Conservation (phyloP, 2,329 filamentous ascomycete genomes). For the Fusarium phyllophilum region DNA sequence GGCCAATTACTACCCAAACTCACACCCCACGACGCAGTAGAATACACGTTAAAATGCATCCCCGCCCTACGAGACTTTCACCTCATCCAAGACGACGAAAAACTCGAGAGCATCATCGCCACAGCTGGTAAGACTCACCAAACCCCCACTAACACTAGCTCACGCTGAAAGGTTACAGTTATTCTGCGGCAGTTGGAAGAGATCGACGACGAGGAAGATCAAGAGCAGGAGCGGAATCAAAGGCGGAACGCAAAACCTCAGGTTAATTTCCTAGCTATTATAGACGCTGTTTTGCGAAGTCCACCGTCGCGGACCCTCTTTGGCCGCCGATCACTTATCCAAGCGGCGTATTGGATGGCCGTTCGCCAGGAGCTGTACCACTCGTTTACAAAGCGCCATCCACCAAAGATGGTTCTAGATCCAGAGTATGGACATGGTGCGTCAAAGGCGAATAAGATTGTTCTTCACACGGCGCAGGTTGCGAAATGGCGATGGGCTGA, state of each 20-base stretch:
- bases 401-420: constrained; percentile 51
- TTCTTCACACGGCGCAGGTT: constrained; percentile 54
- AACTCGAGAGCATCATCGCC: constrained; percentile 53
- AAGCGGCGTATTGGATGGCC: constrained; percentile 56
- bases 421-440: constrained; percentile 49
- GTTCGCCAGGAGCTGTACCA: constrained; percentile 55
- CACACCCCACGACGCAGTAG: constrained; percentile 51
- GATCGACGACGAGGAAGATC: constrained; percentile 53
- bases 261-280: constrained; percentile 55
- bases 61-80: constrained; percentile 53
- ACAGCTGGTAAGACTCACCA: constrained; percentile 39
- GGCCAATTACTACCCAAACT: constrained; percentile 51
- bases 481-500: constrained; percentile 55
- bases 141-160: no score
- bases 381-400: constrained; percentile 52
- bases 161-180: constrained; percentile 36
- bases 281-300: constrained; percentile 52
- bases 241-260: constrained; percentile 31
- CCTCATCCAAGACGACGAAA: constrained; percentile 51
- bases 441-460: constrained; percentile 52
- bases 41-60: constrained; percentile 54
- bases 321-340: constrained; percentile 49
- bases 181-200: constrained; percentile 55
- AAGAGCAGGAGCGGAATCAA: constrained; percentile 24
- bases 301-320: constrained; percentile 52